Percentiles rank a stretch among this genome's conserved stretches.
Evolutionary conservation across 1,139 yeast species (phyloP).

Genomic region (Yamadazyma oceani): DNA sequence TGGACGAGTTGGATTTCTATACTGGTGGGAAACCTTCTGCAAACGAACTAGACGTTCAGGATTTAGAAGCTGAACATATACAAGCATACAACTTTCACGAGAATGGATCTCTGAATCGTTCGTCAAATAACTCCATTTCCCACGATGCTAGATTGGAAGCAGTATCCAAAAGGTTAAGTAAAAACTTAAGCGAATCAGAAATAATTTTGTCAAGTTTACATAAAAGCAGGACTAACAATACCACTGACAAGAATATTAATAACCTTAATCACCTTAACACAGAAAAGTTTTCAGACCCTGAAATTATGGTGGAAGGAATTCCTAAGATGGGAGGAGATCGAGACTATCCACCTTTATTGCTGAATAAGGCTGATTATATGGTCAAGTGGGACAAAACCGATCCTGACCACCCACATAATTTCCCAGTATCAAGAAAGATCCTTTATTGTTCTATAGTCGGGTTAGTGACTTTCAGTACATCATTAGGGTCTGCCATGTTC

Average conservation of each 20-base stretch:
- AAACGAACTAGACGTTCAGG: not conserved
- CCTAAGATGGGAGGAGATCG: constrained; percentile 40
- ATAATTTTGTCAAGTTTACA: not conserved
- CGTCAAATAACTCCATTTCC: too few relatives aligned
- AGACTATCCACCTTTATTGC: constrained; percentile 33
- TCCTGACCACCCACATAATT: constrained; percentile 48
- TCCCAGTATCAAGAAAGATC: constrained; percentile 33
- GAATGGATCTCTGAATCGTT: too few relatives aligned
- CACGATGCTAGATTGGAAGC: not conserved
- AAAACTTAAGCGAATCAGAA: not conserved
- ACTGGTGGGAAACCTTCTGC: constrained; percentile 1
- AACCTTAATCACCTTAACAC: not conserved
- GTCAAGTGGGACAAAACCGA: constrained; percentile 50
- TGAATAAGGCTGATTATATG: constrained; percentile 30
- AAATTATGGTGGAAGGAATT: constrained; percentile 8
- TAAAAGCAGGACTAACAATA: not conserved
- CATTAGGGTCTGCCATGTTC: constrained; percentile 45
- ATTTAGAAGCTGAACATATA: too few relatives aligned
- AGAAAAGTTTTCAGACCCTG: not conserved
- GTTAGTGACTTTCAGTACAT: constrained; percentile 37
- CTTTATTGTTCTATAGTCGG: constrained; percentile 26
- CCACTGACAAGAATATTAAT: not conserved
- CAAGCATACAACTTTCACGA: too few relatives aligned
- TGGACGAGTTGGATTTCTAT: constrained; percentile 1
- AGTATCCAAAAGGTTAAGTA: not conserved